Evolutionary conservation across 2,329 filamentous ascomycete species (phyloP).

Genomic region (Fusarium pseudocircinatum): DNA sequence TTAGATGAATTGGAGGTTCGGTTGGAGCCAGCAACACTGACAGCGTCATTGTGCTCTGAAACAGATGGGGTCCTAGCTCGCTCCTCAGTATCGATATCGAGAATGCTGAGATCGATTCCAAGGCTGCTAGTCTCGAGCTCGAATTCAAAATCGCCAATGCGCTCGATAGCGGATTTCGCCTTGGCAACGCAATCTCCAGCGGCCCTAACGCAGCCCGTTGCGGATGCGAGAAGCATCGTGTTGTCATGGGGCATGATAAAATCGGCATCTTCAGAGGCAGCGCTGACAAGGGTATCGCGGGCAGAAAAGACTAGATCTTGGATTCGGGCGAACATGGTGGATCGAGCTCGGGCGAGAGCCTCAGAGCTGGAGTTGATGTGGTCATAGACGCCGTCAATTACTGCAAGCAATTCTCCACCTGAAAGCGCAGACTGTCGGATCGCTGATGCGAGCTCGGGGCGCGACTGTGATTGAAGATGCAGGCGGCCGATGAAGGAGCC

Average conservation of each 20-base stretch:
- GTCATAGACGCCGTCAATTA: constrained; percentile 84
- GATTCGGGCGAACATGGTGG: constrained; percentile 82
- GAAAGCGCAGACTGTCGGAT: constrained; percentile 86
- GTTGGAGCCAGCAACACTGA: constrained; percentile 52
- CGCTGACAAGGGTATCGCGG: constrained; percentile 77
- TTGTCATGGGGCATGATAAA: constrained; percentile 85
- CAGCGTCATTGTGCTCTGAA: constrained; percentile 49
- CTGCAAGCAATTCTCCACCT: constrained; percentile 79
- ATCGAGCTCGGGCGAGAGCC: constrained; percentile 73
- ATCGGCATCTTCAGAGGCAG: constrained; percentile 76
- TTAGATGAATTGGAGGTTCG: constrained; percentile 51
- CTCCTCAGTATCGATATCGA: constrained; percentile 55
- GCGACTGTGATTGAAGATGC: constrained; percentile 91
- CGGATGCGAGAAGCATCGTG: constrained; percentile 77
- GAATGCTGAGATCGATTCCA: constrained; percentile 64
- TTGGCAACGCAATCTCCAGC: constrained; percentile 92
- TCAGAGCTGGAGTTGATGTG: constrained; percentile 76
- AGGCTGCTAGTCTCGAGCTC: constrained; percentile 71
- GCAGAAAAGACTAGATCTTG: constrained; percentile 83
- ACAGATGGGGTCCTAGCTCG: constrained; percentile 46
- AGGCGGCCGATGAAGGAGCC: constrained; percentile 91
- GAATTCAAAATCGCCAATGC: constrained; percentile 90
- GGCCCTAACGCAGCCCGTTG: constrained; percentile 87
- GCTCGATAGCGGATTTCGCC: constrained; percentile 84
- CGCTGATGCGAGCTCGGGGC: constrained; percentile 81